A percentile compares a stretch with the other conserved stretches of the same genome.
Conservation (phyloP, 1,284 basidiomycete genomes). For the Irpex sp. region DNA sequence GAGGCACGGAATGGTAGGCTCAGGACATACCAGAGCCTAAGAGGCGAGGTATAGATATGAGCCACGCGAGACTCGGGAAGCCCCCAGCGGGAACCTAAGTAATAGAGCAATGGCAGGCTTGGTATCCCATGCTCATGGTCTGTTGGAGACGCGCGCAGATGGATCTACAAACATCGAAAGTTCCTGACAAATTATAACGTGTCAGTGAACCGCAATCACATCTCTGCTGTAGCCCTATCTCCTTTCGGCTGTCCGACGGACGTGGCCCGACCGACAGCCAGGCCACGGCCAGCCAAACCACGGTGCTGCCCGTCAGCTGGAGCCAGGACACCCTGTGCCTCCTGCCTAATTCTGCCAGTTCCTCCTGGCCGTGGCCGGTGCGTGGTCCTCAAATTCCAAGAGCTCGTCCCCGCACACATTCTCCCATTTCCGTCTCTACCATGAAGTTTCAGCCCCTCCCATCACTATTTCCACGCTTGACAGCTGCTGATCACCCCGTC, state of each 20-base stretch:
- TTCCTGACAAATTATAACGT: constrained; percentile 27
- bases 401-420: not conserved
- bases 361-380: no score
- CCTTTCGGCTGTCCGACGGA: constrained; percentile 4
- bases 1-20: constrained; percentile 26
- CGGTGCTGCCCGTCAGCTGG: not conserved
- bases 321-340: not conserved
- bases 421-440: not conserved
- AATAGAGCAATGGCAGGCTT: constrained; percentile 16
- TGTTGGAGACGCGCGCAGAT: constrained; percentile 25
- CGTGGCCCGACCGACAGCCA: not conserved
- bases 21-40: constrained; percentile 29
- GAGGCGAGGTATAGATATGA: constrained; percentile 32
- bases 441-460: not conserved
- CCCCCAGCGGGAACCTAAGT: not conserved
- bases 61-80: constrained; percentile 30
- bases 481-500: constrained; percentile 7
- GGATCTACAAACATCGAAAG: constrained; percentile 28
- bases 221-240: constrained; percentile 8
- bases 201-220: constrained; percentile 10
- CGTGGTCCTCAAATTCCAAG: not conserved
- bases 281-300: not conserved
- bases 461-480: not conserved
- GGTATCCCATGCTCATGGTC: constrained; percentile 24
- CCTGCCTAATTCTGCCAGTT: not conserved